Evolutionary conservation across 2,329 filamentous ascomycete species (phyloP).

Genomic region (Chaetomiaceae sp.): DNA sequence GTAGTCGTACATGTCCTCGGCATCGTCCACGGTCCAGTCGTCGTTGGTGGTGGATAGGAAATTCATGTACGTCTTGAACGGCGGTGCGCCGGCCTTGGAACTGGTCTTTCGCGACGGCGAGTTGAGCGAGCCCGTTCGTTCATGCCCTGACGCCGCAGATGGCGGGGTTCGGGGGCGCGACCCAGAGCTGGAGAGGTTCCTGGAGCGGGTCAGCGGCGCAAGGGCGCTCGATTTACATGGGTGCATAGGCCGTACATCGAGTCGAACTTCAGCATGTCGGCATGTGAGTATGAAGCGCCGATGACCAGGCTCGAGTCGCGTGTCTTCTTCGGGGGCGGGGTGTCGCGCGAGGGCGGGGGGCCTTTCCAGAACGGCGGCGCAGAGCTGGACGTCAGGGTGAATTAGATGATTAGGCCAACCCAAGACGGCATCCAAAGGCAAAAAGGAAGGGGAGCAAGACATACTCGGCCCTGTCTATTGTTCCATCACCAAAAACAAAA

Average conservation of each 20-base stretch:
- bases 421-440: constrained; percentile 28
- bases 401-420: constrained; percentile 24
- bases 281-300: constrained; percentile 92
- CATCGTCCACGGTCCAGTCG: constrained; percentile 72
- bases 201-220: constrained; percentile 29
- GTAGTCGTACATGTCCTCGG: constrained; percentile 71
- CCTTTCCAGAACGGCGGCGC: constrained; percentile 84
- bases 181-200: constrained; percentile 55
- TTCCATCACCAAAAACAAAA: constrained; percentile 18
- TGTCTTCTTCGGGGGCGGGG: constrained; percentile 49
- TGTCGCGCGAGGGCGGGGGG: constrained; percentile 46
- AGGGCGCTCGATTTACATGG: too few species aligned
- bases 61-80: constrained; percentile 70
- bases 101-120: constrained; percentile 50
- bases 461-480: constrained; percentile 59
- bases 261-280: constrained; percentile 87
- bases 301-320: constrained; percentile 71
- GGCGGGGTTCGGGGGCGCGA: constrained; percentile 73
- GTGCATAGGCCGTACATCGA: constrained; percentile 56
- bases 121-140: constrained; percentile 47
- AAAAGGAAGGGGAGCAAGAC: constrained; percentile 29
- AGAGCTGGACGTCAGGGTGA: constrained; percentile 50
- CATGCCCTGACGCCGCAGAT: constrained; percentile 50
- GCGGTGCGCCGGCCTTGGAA: constrained; percentile 54
- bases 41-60: constrained; percentile 78